phyloP scores from a whole-genome alignment of 2,329 filamentous ascomycete species.

The Whalleya microplaca region DNA sequence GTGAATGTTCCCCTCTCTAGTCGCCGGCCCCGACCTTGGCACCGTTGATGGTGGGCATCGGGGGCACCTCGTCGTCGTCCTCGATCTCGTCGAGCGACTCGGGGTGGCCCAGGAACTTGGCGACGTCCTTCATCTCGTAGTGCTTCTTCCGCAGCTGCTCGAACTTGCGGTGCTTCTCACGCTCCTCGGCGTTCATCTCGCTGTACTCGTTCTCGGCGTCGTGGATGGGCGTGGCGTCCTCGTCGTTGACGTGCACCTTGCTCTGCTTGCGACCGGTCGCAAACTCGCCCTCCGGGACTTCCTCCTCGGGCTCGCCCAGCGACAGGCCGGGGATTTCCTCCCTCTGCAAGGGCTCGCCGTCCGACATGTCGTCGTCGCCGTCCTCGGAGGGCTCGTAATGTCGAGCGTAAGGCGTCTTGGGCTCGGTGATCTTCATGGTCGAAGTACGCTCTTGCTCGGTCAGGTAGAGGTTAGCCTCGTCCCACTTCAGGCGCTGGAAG shows the following conservation, averaged over 20 bases:
- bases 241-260: constrained; percentile 81
- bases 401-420: constrained; percentile 94
- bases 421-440: constrained; percentile 99
- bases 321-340: constrained; percentile 92
- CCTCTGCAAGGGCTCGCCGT: constrained; percentile 47
- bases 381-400: constrained; percentile 91
- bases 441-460: constrained; percentile 93
- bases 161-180: constrained; percentile 89
- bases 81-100: constrained; percentile 66
- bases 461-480: constrained; percentile 96
- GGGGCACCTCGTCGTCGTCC: constrained; percentile 50
- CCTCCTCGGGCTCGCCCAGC: constrained; percentile 88
- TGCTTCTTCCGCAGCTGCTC: constrained; percentile 92
- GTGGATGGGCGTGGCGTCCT: constrained; percentile 58
- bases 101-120: constrained; percentile 79
- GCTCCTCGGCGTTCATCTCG: constrained; percentile 70
- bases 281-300: constrained; percentile 54
- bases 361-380: constrained; percentile 73
- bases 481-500: constrained; percentile 89
- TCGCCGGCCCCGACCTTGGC: constrained; percentile 32
- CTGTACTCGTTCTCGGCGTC: constrained; percentile 59
- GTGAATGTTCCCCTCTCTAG: constrained; percentile 18
- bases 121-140: constrained; percentile 98
- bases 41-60: constrained; percentile 34
- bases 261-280: constrained; percentile 43